Conservation (phyloP, 2,329 filamentous ascomycete species). For the Huntiella savannae region DNA sequence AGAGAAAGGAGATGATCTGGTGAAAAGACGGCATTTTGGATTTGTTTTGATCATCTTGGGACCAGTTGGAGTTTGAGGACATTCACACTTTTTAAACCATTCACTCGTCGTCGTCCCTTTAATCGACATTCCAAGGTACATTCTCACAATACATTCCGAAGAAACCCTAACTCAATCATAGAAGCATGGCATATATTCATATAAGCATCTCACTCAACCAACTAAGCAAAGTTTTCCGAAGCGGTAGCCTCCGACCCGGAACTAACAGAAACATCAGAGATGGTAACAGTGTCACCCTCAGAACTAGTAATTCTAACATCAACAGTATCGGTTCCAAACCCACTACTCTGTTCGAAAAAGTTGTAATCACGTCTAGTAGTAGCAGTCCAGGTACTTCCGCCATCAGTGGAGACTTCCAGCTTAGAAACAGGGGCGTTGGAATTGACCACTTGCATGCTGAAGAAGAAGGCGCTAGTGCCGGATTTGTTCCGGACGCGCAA, state of each 20-base stretch:
- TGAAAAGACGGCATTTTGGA: not conserved
- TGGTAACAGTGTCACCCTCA: slow-evolving; percentile 29
- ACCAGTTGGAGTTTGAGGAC: too few species aligned
- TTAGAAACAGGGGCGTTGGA: slow-evolving; percentile 34
- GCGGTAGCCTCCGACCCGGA: slow-evolving; percentile 17
- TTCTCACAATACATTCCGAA: too few species aligned
- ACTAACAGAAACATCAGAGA: slow-evolving; percentile 29
- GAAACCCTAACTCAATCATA: too few species aligned
- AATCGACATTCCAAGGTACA: too few species aligned
- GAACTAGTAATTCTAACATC: slow-evolving; percentile 35
- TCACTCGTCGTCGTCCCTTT: too few species aligned
- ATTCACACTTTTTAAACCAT: too few species aligned
- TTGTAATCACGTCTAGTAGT: slow-evolving; percentile 37
- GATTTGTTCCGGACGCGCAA: slow-evolving; percentile 26
- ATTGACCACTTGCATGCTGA: slow-evolving; percentile 40
- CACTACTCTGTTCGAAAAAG: slow-evolving; percentile 40
- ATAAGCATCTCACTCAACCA: too few species aligned
- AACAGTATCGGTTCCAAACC: slow-evolving; percentile 35
- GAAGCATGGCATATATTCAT: too few species aligned
- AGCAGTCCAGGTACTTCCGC: slow-evolving; percentile 36
- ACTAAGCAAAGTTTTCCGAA: slow-evolving; percentile 14
- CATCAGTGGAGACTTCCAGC: slow-evolving; percentile 42
- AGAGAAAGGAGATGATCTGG: not conserved
- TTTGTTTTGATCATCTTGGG: too few species aligned
- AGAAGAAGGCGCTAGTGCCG: slow-evolving; percentile 25